phyloP scores from a whole-genome alignment of 2,329 filamentous ascomycete species.

The Teratosphaeriaceae sp. region DNA sequence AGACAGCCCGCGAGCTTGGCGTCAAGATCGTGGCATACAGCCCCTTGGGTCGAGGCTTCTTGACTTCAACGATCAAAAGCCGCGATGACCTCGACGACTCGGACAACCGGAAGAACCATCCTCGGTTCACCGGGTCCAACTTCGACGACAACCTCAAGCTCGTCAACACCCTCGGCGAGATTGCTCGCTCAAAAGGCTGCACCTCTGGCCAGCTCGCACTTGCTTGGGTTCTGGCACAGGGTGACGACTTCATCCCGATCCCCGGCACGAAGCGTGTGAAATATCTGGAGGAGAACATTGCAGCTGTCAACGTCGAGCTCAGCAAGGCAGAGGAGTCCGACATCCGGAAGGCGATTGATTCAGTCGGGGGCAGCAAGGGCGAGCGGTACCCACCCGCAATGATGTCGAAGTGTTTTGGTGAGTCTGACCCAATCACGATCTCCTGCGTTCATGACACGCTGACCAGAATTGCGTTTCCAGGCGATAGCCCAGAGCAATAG shows the following conservation, averaged over 20 bases:
- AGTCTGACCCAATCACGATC: too few species aligned
- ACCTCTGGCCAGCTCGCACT: conserved; percentile 18
- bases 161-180: conserved; percentile 23
- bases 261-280: conserved; percentile 31
- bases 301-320: conserved; percentile 14
- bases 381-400: conserved; percentile 23
- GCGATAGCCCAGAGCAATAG: not conserved
- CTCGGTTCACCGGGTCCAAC: conserved; percentile 38
- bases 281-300: conserved; percentile 23
- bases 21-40: conserved; percentile 34
- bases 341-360: conserved; percentile 19
- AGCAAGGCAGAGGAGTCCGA: conserved; percentile 1
- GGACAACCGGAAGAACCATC: conserved; percentile 20
- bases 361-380: conserved; percentile 24
- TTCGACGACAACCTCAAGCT: conserved; percentile 32
- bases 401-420: conserved; percentile 22
- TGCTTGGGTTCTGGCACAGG: conserved; percentile 34
- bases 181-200: conserved; percentile 25
- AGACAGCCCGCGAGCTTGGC: conserved; percentile 39
- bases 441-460: too few species aligned
- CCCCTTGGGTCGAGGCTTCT: conserved; percentile 31
- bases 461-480: too few species aligned
- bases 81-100: conserved; percentile 3
- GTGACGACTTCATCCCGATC: conserved; percentile 40
- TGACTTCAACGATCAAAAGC: conserved; percentile 6